Evolutionary conservation across 257 asterid genomes (phyloP), one percentile per base, ranked within the genome.

Genomic region (Penstemon barbatus): DNA sequence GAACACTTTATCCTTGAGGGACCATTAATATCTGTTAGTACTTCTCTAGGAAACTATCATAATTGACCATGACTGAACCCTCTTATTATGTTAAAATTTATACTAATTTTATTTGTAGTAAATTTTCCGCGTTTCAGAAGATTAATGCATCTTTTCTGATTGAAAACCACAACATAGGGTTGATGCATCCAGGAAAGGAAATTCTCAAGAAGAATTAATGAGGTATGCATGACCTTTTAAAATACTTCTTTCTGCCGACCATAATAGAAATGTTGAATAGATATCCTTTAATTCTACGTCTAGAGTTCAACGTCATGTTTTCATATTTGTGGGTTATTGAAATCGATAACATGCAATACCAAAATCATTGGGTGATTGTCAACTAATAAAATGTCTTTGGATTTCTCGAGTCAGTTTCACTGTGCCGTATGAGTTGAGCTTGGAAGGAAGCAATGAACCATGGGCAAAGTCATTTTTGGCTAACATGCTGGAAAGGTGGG

Each of bases 361-460:
- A 25, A 25, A 25, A 25, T 25, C 33, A 1, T 25, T 25, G 33
- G 33, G 33, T 25, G 33, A 1, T 25, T 25, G 33, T 25, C 33
- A 25, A 25, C 33, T 25, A 25, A 25, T 25, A 25, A 25, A 25
- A 25, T 25, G 1, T 25, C 2, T 1, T 25, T 25, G 33, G 33
- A 25, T 1, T 25, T 25, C 33, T 25, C 33, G 33, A 1, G 33
- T 25, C 85, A 89, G 96, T 82, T 88, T 91, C 71, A 77, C 96
- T 9, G 95, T 86, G 74, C 97, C 97, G 43, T 80, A 70, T 61
- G 92, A 86, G 18, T 74, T 88, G 88, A 88, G 97, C 86, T 57
- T 52, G 79, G 88, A 76, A 33, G 93, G 96, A 72, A 68, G 70
- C 71, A 13, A 78, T 18, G 97, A 91, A 57, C 81, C 82, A 45